These are phyloP conservation scores for Didymella arachidicola DNA, from an alignment of 2,329 filamentous ascomycete genomes.

Conservation along the genomic window DNA sequence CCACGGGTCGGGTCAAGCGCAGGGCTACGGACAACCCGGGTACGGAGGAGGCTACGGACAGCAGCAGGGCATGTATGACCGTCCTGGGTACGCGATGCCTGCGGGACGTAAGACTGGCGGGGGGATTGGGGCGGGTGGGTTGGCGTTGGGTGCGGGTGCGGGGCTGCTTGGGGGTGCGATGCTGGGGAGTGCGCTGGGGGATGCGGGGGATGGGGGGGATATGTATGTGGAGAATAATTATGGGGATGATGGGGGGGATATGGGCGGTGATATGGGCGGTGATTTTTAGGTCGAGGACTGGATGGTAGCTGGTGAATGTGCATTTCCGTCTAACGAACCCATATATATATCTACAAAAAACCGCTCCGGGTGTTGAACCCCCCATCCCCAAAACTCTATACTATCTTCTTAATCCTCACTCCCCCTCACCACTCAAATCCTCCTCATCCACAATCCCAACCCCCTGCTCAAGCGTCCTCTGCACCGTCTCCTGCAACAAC, in stretches of 20 bases:
- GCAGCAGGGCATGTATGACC: constrained; percentile 21
- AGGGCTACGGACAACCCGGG: constrained; percentile 25
- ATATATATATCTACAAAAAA: too few species aligned
- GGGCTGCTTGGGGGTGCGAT: constrained; percentile 81
- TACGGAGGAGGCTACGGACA: constrained; percentile 43
- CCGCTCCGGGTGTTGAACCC: constrained; percentile 12
- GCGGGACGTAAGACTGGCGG: constrained; percentile 36
- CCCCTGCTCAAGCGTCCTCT: constrained; percentile 17
- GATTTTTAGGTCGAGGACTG: too few species aligned
- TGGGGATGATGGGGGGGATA: constrained; percentile 32
- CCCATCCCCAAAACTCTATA: background rate
- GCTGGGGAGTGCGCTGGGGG: constrained; percentile 70
- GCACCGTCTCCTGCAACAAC: constrained; percentile 20
- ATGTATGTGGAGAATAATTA: constrained; percentile 40
- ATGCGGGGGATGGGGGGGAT: constrained; percentile 43
- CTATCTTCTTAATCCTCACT: background rate
- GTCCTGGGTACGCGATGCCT: constrained; percentile 33
- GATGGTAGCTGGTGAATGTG: constrained; percentile 5
- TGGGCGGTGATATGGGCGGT: constrained; percentile 20
- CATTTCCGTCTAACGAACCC: too few species aligned
- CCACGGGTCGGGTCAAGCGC: constrained; percentile 29
- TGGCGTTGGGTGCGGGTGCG: constrained; percentile 80
- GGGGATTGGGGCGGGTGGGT: constrained; percentile 73
- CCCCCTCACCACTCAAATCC: constrained; percentile 1
- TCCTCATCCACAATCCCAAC: constrained; percentile 18